Percentiles rank a stretch among this genome's conserved stretches.
Conservation (phyloP, 306 rosid genomes). For the Lathyrus sativus region DNA sequence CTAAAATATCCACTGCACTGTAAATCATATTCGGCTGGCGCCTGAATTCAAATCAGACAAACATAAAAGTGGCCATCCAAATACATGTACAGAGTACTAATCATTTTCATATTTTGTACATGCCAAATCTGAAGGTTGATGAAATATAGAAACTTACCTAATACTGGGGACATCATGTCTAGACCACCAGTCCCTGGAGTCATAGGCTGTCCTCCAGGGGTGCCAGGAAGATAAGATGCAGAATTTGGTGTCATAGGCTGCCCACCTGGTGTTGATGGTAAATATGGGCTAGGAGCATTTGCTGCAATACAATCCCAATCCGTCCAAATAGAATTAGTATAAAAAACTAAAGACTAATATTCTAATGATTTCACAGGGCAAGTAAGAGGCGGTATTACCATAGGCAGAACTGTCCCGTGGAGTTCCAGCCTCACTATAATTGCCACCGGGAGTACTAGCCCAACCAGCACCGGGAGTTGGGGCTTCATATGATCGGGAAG, state of each 20-base stretch:
- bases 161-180: constrained; percentile 95
- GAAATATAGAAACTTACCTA: constrained; percentile 51
- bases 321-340: constrained; percentile 23
- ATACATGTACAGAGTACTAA: not conserved
- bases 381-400: constrained; percentile 47
- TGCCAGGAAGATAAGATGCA: constrained; percentile 94
- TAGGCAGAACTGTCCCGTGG: constrained; percentile 79
- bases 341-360: constrained; percentile 6
- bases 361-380: constrained; percentile 4
- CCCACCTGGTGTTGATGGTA: constrained; percentile 99
- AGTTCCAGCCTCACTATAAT: constrained; percentile 93
- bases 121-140: not conserved
- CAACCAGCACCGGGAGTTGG: constrained; percentile 99
- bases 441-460: constrained; percentile 93
- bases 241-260: constrained; percentile 99
- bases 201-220: constrained; percentile 99
- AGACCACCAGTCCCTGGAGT: constrained; percentile 98
- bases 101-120: not conserved
- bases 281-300: constrained; percentile 98
- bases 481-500: constrained; percentile 90
- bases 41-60: constrained; percentile 10
- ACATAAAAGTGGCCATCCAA: constrained; percentile 17
- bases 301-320: constrained; percentile 52
- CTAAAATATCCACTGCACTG: constrained; percentile 14
- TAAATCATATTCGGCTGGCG: not conserved